Evolutionary conservation across 345 rosid genomes (phyloP), one percentile per base, ranked within the genome.

Genomic region (Bruguiera parviflora): DNA sequence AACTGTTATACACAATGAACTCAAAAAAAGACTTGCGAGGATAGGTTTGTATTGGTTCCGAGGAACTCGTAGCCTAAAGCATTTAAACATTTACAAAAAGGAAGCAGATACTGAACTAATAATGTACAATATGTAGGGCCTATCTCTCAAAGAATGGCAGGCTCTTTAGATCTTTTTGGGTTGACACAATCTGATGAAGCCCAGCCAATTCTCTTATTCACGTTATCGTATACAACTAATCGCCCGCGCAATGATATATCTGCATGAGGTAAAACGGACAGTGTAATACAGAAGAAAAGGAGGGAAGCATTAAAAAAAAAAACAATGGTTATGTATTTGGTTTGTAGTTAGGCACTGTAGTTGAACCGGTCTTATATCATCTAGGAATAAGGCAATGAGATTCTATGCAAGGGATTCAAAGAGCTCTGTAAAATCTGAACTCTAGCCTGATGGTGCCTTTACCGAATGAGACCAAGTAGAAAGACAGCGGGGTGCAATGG

Each of bases 161-260:
- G 76, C 66, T 80, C 56, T 78, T 78, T 58, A 31, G 55, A 58
- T 65, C 63, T 73, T 32, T 19, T 68, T 16, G 97, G 86, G 71
- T 77, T 71, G 18, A 71, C 65, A 43, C 98, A 91, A 65, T 85
- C 84, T 18, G 98, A 87, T 61, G 66, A 62, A 43, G 35, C 58
- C 97, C 96, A 94, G 35, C 98, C 98, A 5, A 94, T 86, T 77
- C 75, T 91, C 70, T 75, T 78, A 21, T 91, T 86, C 33, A 78
- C 85, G 27, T 91, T 94, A 77, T 94, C 96, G 71, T 84, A 94
- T 5, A 88, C 87, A 35, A 91, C 83, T 81, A 91, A 62, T 66
- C 82, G 84, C 43, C 91, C 97, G 10, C 90, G 86, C 78, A 91
- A 49, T 0, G 97, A 91, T 60, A 94, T 72, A 75, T 89, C 98